A percentile compares a stretch with the other conserved stretches of the same genome.
Evolutionary conservation across 805 yeast species (phyloP).

Genomic region (Monosporozyma yasuniensis): DNA sequence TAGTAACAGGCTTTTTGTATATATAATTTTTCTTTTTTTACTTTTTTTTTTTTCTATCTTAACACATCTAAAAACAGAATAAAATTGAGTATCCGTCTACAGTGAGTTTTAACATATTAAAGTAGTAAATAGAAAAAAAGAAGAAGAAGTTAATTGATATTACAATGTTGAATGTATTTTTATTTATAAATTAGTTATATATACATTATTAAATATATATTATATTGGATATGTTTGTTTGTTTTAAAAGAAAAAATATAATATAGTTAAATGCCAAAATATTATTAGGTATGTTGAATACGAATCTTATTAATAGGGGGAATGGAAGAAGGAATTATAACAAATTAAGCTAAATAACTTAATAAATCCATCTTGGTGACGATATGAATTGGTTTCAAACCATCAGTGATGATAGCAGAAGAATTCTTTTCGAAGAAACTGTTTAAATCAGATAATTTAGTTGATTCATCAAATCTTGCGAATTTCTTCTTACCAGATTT

Average conservation of each 20-base stretch:
- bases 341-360: conserved; percentile 34
- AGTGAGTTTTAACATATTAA: not conserved
- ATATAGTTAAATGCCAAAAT: not conserved
- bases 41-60: too few species aligned
- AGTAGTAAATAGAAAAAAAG: not conserved
- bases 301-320: not conserved
- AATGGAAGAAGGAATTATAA: not conserved
- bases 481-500: conserved; percentile 59
- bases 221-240: not conserved
- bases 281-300: not conserved
- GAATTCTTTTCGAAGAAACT: conserved; percentile 78
- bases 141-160: not conserved
- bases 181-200: not conserved
- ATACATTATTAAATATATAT: not conserved
- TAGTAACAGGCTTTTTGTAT: not conserved
- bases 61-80: not conserved
- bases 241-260: not conserved
- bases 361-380: conserved; percentile 83
- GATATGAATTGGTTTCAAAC: conserved; percentile 66
- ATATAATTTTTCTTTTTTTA: not conserved
- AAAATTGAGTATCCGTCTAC: not conserved
- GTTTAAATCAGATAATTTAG: conserved; percentile 60
- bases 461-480: conserved; percentile 53
- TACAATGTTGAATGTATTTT: conserved; percentile 1
- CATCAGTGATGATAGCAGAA: conserved; percentile 74